Evolutionary conservation across 2,329 filamentous ascomycete genomes (phyloP).

Genomic region (Alternaria arbusti): DNA sequence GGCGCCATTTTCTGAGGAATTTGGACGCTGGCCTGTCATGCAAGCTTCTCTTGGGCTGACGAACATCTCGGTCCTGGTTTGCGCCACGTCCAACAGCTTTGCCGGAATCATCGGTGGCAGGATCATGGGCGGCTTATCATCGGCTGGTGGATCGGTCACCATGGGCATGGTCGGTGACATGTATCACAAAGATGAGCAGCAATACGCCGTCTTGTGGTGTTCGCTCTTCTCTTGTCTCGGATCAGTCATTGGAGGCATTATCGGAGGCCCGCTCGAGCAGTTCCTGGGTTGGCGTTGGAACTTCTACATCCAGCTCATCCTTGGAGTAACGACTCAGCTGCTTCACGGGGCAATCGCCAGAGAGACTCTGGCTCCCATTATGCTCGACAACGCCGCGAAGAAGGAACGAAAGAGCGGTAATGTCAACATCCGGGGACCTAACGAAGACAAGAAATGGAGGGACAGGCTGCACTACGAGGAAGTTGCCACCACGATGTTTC

Average conservation of each 20-base stretch:
- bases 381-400: conserved; percentile 65
- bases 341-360: conserved; percentile 72
- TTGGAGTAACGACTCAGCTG: conserved; percentile 71
- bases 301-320: conserved; percentile 84
- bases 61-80: conserved; percentile 54
- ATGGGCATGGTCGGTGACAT: conserved; percentile 69
- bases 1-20: conserved; percentile 80
- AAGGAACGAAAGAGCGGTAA: neutral
- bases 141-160: conserved; percentile 69
- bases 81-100: conserved; percentile 67
- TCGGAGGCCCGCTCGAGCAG: conserved; percentile 61
- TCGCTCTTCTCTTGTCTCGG: conserved; percentile 68
- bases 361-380: conserved; percentile 75
- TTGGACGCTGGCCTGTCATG: conserved; percentile 76
- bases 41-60: conserved; percentile 75
- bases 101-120: conserved; percentile 69
- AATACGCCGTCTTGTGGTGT: conserved; percentile 69
- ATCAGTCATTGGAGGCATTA: conserved; percentile 72
- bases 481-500: conserved; percentile 57
- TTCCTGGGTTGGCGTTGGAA: conserved; percentile 74
- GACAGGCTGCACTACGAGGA: neutral
- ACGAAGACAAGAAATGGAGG: neutral
- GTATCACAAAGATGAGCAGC: conserved; percentile 64
- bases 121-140: conserved; percentile 47
- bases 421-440: neutral